Base-by-base conservation (phyloP, 495 filamentous ascomycete genomes). In the Penicillium roqueforti region DNA sequence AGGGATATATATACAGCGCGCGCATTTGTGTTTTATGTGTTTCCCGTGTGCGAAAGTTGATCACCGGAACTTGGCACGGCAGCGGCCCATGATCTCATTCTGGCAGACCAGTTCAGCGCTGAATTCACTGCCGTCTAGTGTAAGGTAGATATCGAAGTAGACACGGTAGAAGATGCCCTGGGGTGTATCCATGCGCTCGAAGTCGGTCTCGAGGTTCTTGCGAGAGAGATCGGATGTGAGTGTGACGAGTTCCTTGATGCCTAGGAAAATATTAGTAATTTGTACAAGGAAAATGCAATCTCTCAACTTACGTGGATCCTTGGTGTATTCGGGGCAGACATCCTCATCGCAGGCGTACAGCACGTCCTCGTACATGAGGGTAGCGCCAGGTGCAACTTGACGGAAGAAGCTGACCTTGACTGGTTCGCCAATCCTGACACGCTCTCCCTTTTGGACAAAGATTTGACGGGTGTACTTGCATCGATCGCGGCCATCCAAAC, bases 391-490 rank as follows among this genome's bases (percentile, higher is more conserved):
- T 22, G 93, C 93, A 53, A 98, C 93, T 68, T 98, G 93, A 69
- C 93, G 80, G 84, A 98, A 97, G 73, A 98, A 98, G 47, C 88
- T 92, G 25, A 98, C 95, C 76, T 98, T 98, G 70, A 97, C 93
- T 7, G 95, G 93, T 73, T 98, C 93, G 55, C 93, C 93, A 65
- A 96, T 97, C 85, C 96, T 97, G 68, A 98, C 91, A 65, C 93
- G 84, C 71, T 98, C 93, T 16, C 95, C 95, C 77, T 97, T 98
- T 65, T 97, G 93, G 59, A 98, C 93, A 62, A 98, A 98, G 56
- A 97, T 97, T 66, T 98, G 95, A 39, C 93, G 80, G 6, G 93
- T 98, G 67, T 97, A 98, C 77, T 98, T 98, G 85, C 93, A 98
- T 46, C 93, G 83, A 68, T 98, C 93, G 65, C 96, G 96, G 53